Evolutionary conservation across 371 early-diverging fungal species (phyloP).

Genomic region (Capillidium heterosporum): DNA sequence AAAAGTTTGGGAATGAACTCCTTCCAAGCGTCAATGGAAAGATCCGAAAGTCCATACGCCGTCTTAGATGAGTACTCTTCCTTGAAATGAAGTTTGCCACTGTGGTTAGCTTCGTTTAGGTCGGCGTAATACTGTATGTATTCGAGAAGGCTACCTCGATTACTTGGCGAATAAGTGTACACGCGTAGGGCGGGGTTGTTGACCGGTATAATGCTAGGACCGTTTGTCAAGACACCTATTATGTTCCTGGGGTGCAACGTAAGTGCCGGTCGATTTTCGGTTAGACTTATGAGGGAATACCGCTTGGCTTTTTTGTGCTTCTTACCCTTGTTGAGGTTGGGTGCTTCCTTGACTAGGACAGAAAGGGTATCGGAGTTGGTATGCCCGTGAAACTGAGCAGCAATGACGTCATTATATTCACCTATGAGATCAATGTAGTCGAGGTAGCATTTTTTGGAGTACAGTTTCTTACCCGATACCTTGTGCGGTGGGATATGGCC

Average conservation of each 20-base stretch:
- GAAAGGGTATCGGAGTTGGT: conserved; percentile 8
- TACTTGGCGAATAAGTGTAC: conserved; percentile 19
- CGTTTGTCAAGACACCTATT: conserved; percentile 16
- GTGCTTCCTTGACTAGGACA: not conserved
- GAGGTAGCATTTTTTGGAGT: conserved; percentile 14
- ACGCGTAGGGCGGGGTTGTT: conserved; percentile 30
- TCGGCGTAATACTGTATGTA: conserved; percentile 34
- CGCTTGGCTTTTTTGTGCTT: not conserved
- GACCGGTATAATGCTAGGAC: conserved; percentile 27
- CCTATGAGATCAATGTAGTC: conserved; percentile 22
- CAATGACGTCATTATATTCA: conserved; percentile 17
- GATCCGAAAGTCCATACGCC: conserved; percentile 16
- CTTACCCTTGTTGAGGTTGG: conserved; percentile 4
- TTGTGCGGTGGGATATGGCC: conserved; percentile 30
- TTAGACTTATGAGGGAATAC: conserved; percentile 6
- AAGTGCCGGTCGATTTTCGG: conserved; percentile 3
- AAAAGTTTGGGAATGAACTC: conserved; percentile 3
- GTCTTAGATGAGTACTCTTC: conserved; percentile 23
- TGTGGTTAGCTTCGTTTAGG: conserved; percentile 16
- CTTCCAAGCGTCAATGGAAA: conserved; percentile 5
- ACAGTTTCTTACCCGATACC: conserved; percentile 10
- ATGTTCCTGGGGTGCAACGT: not conserved
- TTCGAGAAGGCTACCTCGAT: conserved; percentile 17
- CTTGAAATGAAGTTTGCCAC: conserved; percentile 13
- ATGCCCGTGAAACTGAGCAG: conserved; percentile 26